Conservation (phyloP, 1,284 basidiomycete species). For the Microbotryum intermedium region DNA sequence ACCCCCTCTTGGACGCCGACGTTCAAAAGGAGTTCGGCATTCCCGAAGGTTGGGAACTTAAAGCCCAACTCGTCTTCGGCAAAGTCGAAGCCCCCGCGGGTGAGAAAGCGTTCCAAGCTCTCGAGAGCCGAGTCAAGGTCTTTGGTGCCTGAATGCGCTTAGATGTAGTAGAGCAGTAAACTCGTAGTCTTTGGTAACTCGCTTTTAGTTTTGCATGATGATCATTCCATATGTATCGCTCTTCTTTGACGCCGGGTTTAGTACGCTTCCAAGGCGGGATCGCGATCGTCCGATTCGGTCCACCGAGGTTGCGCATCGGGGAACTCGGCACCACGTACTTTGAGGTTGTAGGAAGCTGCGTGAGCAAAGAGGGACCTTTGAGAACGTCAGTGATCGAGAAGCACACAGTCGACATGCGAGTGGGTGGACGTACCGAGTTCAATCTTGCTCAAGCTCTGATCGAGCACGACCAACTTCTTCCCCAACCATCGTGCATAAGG, state of each 20-base stretch:
- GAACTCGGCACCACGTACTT: constrained; percentile 32
- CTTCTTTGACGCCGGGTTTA: too few species aligned
- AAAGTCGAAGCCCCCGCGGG: constrained; percentile 36
- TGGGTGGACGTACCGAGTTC: constrained; percentile 64
- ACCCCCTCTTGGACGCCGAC: constrained; percentile 31
- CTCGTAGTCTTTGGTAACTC: too few species aligned
- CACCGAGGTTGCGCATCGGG: constrained; percentile 12
- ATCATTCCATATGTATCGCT: too few species aligned
- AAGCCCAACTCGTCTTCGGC: constrained; percentile 46
- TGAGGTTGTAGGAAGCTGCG: constrained; percentile 32
- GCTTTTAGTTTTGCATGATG: too few species aligned
- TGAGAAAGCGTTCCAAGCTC: constrained; percentile 39
- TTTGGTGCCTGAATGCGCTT: constrained; percentile 19
- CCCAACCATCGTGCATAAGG: constrained; percentile 61
- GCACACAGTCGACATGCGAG: background rate
- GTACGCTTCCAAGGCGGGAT: background rate
- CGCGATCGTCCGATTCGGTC: constrained; percentile 11
- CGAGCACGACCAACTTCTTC: constrained; percentile 82
- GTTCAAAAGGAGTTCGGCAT: constrained; percentile 38
- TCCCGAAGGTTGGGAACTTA: constrained; percentile 40
- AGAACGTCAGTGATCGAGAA: background rate
- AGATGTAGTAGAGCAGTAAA: too few species aligned
- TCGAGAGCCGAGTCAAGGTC: constrained; percentile 41
- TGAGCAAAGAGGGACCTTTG: background rate
- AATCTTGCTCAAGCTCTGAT: constrained; percentile 80